A percentile compares a stretch with the other conserved stretches of the same genome.
Evolutionary conservation across 129 eudicot species (phyloP).

Genomic region (Lactuca saligna): DNA sequence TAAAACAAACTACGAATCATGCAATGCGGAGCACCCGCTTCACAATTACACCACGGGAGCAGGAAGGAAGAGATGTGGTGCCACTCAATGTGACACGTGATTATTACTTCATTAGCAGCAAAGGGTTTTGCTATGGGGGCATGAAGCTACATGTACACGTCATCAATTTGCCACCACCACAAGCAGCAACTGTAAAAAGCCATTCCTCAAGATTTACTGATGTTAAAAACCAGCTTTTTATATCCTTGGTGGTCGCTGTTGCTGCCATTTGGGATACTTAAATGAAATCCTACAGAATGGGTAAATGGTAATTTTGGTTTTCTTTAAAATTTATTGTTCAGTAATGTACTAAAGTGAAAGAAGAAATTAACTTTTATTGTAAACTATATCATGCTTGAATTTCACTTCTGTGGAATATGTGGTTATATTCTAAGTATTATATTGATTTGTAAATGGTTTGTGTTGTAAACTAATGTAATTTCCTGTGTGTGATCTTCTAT

Average conservation of each 20-base stretch:
- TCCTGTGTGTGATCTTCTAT: too few species aligned
- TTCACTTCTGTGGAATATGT: neutral
- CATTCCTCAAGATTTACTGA: conserved; percentile 27
- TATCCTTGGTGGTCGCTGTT: conserved; percentile 51
- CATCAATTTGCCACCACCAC: conserved; percentile 57
- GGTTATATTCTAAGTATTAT: neutral
- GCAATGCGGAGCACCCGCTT: conserved; percentile 59
- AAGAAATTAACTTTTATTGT: neutral
- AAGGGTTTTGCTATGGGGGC: conserved; percentile 64
- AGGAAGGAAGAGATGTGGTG: conserved; percentile 75
- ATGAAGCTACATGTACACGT: conserved; percentile 56
- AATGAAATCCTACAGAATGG: neutral
- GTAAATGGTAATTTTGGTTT: neutral
- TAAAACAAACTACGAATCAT: conserved; percentile 54
- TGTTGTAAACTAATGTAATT: too few species aligned
- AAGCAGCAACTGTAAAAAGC: conserved; percentile 37
- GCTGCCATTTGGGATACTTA: conserved; percentile 61
- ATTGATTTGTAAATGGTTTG: too few species aligned
- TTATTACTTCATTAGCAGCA: conserved; percentile 65
- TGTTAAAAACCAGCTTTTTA: conserved; percentile 33
- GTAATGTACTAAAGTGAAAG: neutral
- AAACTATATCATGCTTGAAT: neutral
- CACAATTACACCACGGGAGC: conserved; percentile 67
- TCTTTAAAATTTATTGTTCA: neutral
- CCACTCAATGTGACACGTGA: conserved; percentile 55